Evolutionary conservation across 2,329 filamentous ascomycete genomes (phyloP).

Genomic region (Fusarium tricinctum): DNA sequence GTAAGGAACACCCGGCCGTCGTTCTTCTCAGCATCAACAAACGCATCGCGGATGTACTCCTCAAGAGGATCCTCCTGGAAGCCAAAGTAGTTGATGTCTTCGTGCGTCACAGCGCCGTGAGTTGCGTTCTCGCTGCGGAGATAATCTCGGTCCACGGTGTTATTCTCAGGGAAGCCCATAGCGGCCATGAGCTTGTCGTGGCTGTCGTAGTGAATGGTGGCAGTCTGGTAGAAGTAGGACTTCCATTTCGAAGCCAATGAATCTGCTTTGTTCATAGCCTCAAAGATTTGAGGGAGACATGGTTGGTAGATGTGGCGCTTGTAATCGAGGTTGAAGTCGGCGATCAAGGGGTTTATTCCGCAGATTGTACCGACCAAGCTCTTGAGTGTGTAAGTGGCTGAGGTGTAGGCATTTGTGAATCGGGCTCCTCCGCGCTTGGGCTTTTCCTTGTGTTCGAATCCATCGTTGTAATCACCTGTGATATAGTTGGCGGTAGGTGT

Average conservation of each 20-base stretch:
- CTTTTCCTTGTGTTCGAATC: slow-evolving; percentile 47
- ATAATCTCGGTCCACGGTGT: slow-evolving; percentile 50
- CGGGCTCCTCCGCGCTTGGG: slow-evolving; percentile 57
- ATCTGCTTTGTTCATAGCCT: slow-evolving; percentile 52
- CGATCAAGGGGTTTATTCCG: slow-evolving; percentile 58
- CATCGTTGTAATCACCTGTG: slow-evolving; percentile 56
- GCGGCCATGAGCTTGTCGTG: slow-evolving; percentile 51
- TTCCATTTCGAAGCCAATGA: slow-evolving; percentile 48
- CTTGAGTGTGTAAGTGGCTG: slow-evolving; percentile 61
- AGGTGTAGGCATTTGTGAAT: slow-evolving; percentile 58
- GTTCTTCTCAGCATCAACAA: slow-evolving; percentile 49
- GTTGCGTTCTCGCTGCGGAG: slow-evolving; percentile 49
- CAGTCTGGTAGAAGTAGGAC: slow-evolving; percentile 53
- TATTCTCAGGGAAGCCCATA: slow-evolving; percentile 51
- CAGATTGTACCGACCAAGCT: slow-evolving; percentile 59
- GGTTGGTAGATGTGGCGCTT: slow-evolving; percentile 60
- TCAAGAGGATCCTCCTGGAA: slow-evolving; percentile 52
- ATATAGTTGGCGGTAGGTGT: slow-evolving; percentile 53
- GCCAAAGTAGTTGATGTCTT: slow-evolving; percentile 56
- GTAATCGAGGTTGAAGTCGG: slow-evolving; percentile 60
- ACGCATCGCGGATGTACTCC: slow-evolving; percentile 53
- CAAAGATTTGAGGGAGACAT: slow-evolving; percentile 58
- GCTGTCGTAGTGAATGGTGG: slow-evolving; percentile 54
- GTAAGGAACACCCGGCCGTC: slow-evolving; percentile 53
- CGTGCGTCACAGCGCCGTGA: slow-evolving; percentile 49